Conservation (phyloP, 2,329 filamentous ascomycete species). For the Colletotrichum costaricense region DNA sequence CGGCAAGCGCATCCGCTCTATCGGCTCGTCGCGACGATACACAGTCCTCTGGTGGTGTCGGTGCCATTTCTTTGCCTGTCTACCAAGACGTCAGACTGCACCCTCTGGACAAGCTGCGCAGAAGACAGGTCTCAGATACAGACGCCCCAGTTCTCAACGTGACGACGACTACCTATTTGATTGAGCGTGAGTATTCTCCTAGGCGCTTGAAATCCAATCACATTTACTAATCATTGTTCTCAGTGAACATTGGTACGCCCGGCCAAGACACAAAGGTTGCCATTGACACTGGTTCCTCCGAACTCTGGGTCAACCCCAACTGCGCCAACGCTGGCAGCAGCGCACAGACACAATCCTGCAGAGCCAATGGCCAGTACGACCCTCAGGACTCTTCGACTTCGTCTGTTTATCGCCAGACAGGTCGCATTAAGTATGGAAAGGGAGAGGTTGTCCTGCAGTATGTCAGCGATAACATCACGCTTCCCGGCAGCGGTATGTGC, state of each 20-base stretch:
- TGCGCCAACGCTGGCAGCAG: slow-evolving; percentile 52
- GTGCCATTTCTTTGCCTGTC: slow-evolving; percentile 34
- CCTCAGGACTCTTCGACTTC: slow-evolving; percentile 40
- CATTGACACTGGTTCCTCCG: slow-evolving; percentile 64
- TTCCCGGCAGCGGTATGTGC: slow-evolving; percentile 42
- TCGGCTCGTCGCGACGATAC: slow-evolving; percentile 15
- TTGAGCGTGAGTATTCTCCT: slow-evolving; percentile 26
- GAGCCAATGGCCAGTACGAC: slow-evolving; percentile 54
- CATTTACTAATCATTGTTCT: neutral
- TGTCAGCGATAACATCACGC: slow-evolving; percentile 42
- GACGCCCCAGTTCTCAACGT: slow-evolving; percentile 33
- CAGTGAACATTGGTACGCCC: slow-evolving; percentile 47
- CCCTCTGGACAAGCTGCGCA: slow-evolving; percentile 30
- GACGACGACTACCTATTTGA: slow-evolving; percentile 37
- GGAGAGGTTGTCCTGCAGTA: slow-evolving; percentile 43
- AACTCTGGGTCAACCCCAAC: slow-evolving; percentile 66
- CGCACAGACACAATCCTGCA: slow-evolving; percentile 50
- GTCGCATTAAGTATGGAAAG: slow-evolving; percentile 44
- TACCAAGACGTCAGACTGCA: slow-evolving; percentile 35
- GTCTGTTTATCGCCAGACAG: slow-evolving; percentile 29
- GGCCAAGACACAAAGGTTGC: slow-evolving; percentile 58
- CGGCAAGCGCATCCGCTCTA: slow-evolving; percentile 17
- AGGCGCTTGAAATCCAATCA: too few relatives aligned
- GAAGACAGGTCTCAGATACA: slow-evolving; percentile 30
- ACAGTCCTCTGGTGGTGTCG: slow-evolving; percentile 14